Percentiles rank a stretch among this genome's conserved stretches.
Evolutionary conservation across 2,329 filamentous ascomycete genomes (phyloP).

Genomic region (Pseudogymnoascus sp.): DNA sequence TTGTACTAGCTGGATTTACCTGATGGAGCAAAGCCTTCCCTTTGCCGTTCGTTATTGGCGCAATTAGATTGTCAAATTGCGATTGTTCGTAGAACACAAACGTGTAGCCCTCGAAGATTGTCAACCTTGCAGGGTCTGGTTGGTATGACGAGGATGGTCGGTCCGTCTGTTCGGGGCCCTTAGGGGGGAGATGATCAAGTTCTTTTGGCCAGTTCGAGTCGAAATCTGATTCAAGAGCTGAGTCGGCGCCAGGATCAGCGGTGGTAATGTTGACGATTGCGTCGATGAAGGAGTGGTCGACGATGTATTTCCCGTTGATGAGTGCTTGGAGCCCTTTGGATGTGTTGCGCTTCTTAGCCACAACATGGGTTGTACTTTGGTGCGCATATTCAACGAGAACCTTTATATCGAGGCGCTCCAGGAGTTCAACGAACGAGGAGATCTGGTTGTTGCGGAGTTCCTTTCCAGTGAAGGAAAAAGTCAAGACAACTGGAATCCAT

Average conservation of each 20-base stretch:
- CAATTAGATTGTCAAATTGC: conserved; percentile 70
- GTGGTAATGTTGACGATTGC: conserved; percentile 55
- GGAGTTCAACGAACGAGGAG: conserved; percentile 50
- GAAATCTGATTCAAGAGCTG: conserved; percentile 71
- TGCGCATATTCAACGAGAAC: conserved; percentile 65
- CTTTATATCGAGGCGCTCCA: conserved; percentile 88
- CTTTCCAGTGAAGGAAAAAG: conserved; percentile 68
- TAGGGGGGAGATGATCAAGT: conserved; percentile 62
- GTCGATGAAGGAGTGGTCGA: conserved; percentile 65
- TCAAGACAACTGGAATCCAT: conserved; percentile 77
- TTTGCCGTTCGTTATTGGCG: conserved; percentile 67
- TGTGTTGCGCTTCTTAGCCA: conserved; percentile 84
- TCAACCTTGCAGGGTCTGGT: conserved; percentile 57
- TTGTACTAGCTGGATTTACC: conserved; percentile 55
- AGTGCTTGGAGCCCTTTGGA: conserved; percentile 80
- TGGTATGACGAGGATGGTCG: conserved; percentile 62
- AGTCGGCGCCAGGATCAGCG: conserved; percentile 42
- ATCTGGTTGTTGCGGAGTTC: conserved; percentile 63
- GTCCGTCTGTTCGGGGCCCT: conserved; percentile 66
- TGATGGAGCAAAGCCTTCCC: conserved; percentile 72
- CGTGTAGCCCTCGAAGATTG: conserved; percentile 78
- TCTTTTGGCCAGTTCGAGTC: conserved; percentile 71
- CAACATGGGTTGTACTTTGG: conserved; percentile 73
- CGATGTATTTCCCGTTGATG: conserved; percentile 71
- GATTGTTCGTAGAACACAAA: conserved; percentile 76